Percentiles rank a stretch among this genome's conserved stretches.
Evolutionary conservation across 257 asterid species (phyloP).

Genomic region (Solanum megistacrolobum): DNA sequence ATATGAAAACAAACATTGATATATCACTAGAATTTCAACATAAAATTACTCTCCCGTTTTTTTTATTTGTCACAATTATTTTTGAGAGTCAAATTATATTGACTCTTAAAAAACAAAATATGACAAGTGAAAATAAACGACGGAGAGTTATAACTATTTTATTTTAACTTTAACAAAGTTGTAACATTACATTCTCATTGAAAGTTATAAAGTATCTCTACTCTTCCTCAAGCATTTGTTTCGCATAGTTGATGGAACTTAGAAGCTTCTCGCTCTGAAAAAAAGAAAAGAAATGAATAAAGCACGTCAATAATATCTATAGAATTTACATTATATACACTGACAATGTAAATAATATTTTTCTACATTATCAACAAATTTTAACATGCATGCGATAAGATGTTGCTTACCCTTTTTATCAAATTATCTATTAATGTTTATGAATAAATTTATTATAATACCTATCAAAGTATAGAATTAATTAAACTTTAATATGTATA

Average conservation of each 20-base stretch:
- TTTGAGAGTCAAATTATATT: background rate
- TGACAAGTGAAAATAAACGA: no score
- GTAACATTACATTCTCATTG: background rate
- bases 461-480: background rate
- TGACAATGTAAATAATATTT: background rate
- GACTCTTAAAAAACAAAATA: background rate
- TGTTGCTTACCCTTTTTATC: background rate
- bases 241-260: background rate
- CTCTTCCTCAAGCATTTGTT: background rate
- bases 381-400: background rate
- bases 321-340: background rate
- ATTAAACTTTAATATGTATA: background rate
- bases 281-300: background rate
- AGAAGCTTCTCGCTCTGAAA: background rate
- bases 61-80: background rate
- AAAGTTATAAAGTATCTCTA: background rate
- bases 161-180: background rate
- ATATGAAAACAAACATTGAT: background rate
- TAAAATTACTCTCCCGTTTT: background rate
- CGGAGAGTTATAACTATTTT: no score
- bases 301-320: background rate
- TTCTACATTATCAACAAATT: background rate
- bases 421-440: background rate
- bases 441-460: background rate
- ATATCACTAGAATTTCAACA: background rate